Conservation (phyloP, 805 yeast genomes). For the Barnettozyma salicaria region DNA sequence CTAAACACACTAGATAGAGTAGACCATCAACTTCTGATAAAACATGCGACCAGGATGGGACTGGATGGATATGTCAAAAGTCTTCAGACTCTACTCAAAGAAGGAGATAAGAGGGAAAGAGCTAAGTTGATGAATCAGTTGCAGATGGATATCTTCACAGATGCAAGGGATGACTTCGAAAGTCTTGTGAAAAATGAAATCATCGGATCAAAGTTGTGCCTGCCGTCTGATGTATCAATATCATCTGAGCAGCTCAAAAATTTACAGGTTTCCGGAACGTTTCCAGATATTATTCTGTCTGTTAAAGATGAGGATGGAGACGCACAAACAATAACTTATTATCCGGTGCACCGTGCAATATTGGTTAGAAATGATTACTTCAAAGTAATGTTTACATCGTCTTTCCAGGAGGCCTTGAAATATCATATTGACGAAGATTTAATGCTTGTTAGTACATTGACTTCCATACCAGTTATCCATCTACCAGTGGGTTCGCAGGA, state of each 20-base stretch:
- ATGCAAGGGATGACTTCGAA: conserved; percentile 20
- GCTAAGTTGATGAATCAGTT: conserved; percentile 29
- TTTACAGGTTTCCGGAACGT: conserved; percentile 17
- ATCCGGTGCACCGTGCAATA: conserved; percentile 62
- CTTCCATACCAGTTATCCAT: conserved; percentile 27
- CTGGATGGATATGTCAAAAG: conserved; percentile 34
- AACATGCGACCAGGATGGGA: conserved; percentile 30
- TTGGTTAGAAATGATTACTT: conserved; percentile 59
- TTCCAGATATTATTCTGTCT: conserved; percentile 45
- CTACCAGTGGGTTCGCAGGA: conserved; percentile 28
- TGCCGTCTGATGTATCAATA: conserved; percentile 4
- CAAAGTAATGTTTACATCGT: conserved; percentile 53
- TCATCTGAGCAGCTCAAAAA: conserved; percentile 7
- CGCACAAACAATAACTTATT: conserved; percentile 33
- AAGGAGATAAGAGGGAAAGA: conserved; percentile 27
- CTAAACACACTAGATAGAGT: conserved; percentile 31
- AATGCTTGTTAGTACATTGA: conserved; percentile 11
- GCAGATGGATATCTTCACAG: conserved; percentile 17
- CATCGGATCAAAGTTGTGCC: conserved; percentile 15
- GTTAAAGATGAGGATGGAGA: conserved; percentile 27
- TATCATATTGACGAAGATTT: conserved; percentile 12
- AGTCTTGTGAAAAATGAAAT: conserved; percentile 16
- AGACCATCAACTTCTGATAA: conserved; percentile 26
- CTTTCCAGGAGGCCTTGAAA: conserved; percentile 33
- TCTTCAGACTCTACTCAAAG: conserved; percentile 26